Evolutionary conservation across 2,329 filamentous ascomycete genomes (phyloP).

Genomic region (Aciculosporium take): DNA sequence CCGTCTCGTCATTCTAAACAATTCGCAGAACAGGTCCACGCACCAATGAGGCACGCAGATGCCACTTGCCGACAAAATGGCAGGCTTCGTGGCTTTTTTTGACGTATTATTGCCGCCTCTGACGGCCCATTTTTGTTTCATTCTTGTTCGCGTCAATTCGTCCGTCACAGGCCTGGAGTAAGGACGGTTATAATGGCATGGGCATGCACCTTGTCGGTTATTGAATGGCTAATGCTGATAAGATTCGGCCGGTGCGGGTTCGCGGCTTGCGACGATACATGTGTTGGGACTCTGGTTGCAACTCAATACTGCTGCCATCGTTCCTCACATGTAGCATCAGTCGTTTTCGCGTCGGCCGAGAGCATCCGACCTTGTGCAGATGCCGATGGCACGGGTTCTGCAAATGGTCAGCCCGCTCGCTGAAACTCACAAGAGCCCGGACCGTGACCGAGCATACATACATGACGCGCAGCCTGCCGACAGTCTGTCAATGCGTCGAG

Average conservation of each 20-base stretch:
- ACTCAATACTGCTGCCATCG: neutral
- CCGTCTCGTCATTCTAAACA: too few species aligned
- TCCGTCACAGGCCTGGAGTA: neutral
- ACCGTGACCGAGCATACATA: slow-evolving; percentile 3
- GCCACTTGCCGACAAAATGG: neutral
- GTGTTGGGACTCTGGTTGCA: neutral
- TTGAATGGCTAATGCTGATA: neutral
- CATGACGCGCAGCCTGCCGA: slow-evolving; percentile 3
- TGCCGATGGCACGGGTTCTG: slow-evolving; percentile 4
- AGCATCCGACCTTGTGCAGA: slow-evolving; percentile 2
- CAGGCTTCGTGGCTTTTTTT: neutral
- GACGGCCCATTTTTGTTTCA: neutral
- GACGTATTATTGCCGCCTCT: neutral
- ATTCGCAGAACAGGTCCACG: too few species aligned
- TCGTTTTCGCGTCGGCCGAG: slow-evolving; percentile 3
- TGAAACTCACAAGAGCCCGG: neutral
- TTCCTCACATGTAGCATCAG: neutral
- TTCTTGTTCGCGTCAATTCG: neutral
- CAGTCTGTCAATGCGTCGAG: slow-evolving; percentile 1
- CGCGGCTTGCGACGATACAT: slow-evolving; percentile 4
- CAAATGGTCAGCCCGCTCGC: neutral
- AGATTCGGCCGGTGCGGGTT: slow-evolving; percentile 6
- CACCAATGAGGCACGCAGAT: slow-evolving; percentile 1
- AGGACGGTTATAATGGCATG: neutral
- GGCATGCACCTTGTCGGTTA: neutral